Percentiles rank a stretch among this genome's conserved stretches.
Evolutionary conservation across 805 yeast genomes (phyloP).

Genomic region (Lachancea meyersii): DNA sequence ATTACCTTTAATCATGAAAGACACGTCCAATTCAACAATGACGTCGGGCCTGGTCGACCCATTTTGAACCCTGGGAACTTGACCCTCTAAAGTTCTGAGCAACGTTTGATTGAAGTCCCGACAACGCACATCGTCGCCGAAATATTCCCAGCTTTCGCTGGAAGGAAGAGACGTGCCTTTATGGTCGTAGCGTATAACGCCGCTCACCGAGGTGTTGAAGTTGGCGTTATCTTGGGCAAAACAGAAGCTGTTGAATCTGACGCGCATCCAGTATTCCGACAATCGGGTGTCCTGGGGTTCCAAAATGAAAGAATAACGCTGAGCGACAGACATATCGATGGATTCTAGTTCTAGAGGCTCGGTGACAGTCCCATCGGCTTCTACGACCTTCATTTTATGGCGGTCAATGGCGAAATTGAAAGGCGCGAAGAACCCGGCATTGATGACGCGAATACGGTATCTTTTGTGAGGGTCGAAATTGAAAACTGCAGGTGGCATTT

Average conservation of each 20-base stretch:
- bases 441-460: slow-evolving; percentile 43
- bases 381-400: slow-evolving; percentile 45
- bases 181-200: slow-evolving; percentile 31
- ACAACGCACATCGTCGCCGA: slow-evolving; percentile 23
- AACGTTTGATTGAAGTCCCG: slow-evolving; percentile 24
- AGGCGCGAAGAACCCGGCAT: slow-evolving; percentile 47
- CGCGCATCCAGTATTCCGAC: slow-evolving; percentile 41
- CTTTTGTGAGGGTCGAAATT: slow-evolving; percentile 39
- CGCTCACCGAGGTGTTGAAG: slow-evolving; percentile 32
- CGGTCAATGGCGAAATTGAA: slow-evolving; percentile 46
- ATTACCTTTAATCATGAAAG: slow-evolving; percentile 24
- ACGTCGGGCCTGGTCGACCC: slow-evolving; percentile 16
- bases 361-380: slow-evolving; percentile 48
- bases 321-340: slow-evolving; percentile 54
- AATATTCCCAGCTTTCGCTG: slow-evolving; percentile 13
- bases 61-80: slow-evolving; percentile 17
- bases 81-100: slow-evolving; percentile 18
- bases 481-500: slow-evolving; percentile 14
- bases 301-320: slow-evolving; percentile 57
- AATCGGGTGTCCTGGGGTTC: slow-evolving; percentile 39
- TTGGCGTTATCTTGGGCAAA: slow-evolving; percentile 32
- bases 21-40: slow-evolving; percentile 19
- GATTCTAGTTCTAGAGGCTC: slow-evolving; percentile 39
- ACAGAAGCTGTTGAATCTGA: slow-evolving; percentile 34
- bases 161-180: slow-evolving; percentile 3